Evolutionary conservation across 306 rosid genomes (phyloP).

Genomic region (Abrus pulchellus): DNA sequence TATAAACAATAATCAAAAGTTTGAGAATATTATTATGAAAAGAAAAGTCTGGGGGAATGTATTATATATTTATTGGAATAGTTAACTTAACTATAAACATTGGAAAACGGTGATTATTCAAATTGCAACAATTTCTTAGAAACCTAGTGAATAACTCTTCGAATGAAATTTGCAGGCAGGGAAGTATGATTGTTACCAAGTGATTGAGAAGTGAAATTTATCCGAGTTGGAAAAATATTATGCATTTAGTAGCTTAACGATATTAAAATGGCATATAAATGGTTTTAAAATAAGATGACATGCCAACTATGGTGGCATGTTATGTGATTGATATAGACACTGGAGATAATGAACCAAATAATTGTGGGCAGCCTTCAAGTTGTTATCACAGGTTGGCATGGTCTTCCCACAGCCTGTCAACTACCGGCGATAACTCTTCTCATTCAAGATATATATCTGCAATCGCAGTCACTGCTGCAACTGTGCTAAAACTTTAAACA

Average conservation of each 20-base stretch:
- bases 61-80: not conserved
- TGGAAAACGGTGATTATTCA: constrained; percentile 33
- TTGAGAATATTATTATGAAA: not conserved
- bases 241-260: constrained; percentile 31
- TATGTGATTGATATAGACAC: constrained; percentile 21
- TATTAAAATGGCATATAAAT: constrained; percentile 24
- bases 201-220: constrained; percentile 4
- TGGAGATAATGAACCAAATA: constrained; percentile 24
- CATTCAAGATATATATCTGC: constrained; percentile 1
- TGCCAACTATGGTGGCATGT: constrained; percentile 9
- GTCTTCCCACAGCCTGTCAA: constrained; percentile 64
- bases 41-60: not conserved
- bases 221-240: constrained; percentile 10
- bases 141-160: constrained; percentile 35
- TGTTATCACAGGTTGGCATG: constrained; percentile 59
- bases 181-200: not conserved
- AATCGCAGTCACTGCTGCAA: not conserved
- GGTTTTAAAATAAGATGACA: not conserved
- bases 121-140: not conserved
- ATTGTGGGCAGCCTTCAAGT: constrained; percentile 44
- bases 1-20: not conserved
- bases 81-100: not conserved
- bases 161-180: not conserved
- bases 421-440: not conserved
- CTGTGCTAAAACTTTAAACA: not conserved